Evolutionary conservation across 2,329 filamentous ascomycete genomes (phyloP).

Genomic region (Lasiodiplodia gonubiensis): DNA sequence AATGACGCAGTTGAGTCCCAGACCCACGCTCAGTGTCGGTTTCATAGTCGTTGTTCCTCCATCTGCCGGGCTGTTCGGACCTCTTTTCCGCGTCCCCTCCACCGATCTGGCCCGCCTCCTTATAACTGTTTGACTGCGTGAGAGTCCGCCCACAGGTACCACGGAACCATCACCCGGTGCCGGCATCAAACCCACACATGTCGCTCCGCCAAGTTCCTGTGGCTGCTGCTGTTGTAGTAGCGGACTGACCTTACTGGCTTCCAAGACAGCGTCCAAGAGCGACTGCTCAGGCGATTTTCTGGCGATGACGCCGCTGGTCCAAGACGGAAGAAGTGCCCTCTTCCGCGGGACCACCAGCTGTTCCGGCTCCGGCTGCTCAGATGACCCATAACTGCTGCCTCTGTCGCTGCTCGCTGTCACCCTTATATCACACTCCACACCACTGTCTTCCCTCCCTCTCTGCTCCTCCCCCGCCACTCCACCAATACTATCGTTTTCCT

Average conservation of each 20-base stretch:
- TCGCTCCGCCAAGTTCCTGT: not conserved
- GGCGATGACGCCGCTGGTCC: not conserved
- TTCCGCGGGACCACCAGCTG: not conserved
- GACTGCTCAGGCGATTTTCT: constrained; percentile 8
- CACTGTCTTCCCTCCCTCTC: constrained; percentile 15
- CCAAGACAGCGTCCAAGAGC: constrained; percentile 21
- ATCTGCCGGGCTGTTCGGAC: not conserved
- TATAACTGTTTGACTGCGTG: not conserved
- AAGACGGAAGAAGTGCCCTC: constrained; percentile 3
- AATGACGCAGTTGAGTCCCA: not conserved
- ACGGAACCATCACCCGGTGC: not conserved
- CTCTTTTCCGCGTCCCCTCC: not conserved
- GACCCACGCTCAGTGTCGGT: not conserved
- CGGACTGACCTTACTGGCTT: constrained; percentile 14
- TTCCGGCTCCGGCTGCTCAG: not conserved
- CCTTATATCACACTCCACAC: not conserved
- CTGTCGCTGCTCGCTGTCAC: not conserved
- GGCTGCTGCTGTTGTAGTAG: constrained; percentile 1
- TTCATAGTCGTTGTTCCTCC: not conserved
- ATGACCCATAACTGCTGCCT: not conserved
- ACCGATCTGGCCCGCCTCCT: constrained; percentile 1
- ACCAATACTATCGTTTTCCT: not conserved
- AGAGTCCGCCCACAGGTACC: not conserved
- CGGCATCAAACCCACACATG: not conserved
- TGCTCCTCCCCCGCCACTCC: constrained; percentile 29